Conservation (phyloP, 139 green algal genomes). For the Dunaliella sp. region DNA sequence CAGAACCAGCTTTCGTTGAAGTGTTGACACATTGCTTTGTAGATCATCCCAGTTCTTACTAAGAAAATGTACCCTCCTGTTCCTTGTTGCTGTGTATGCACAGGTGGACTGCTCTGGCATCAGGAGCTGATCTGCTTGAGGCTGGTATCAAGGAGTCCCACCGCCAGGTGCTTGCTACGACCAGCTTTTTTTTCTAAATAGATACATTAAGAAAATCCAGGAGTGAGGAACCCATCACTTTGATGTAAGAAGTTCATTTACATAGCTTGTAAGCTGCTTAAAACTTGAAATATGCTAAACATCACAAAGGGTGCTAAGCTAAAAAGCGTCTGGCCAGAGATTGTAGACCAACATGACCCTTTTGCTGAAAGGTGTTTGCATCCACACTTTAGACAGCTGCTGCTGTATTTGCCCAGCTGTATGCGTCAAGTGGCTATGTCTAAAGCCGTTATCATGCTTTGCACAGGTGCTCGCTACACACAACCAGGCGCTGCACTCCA, state of each 20-base stretch:
- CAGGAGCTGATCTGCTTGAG: slow-evolving; percentile 20
- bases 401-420: neutral
- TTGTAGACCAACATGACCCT: neutral
- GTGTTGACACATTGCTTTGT: too few relatives aligned
- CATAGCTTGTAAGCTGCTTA: neutral
- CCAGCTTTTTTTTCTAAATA: too few relatives aligned
- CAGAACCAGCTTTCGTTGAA: too few relatives aligned
- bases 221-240: neutral
- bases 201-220: too few relatives aligned
- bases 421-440: too few relatives aligned
- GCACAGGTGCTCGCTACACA: neutral
- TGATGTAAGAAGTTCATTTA: neutral
- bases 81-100: neutral
- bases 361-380: neutral
- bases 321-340: neutral
- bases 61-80: too few relatives aligned
- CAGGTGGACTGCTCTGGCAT: neutral
- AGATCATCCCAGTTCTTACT: too few relatives aligned
- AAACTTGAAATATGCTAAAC: neutral
- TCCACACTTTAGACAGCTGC: neutral
- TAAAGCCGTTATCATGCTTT: too few relatives aligned
- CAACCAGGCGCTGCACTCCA: neutral
- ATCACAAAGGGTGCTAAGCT: neutral
- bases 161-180: too few relatives aligned
- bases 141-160: slow-evolving; percentile 2